Conservation (phyloP, 2,329 filamentous ascomycete genomes). For the Aspergillus sp. region DNA sequence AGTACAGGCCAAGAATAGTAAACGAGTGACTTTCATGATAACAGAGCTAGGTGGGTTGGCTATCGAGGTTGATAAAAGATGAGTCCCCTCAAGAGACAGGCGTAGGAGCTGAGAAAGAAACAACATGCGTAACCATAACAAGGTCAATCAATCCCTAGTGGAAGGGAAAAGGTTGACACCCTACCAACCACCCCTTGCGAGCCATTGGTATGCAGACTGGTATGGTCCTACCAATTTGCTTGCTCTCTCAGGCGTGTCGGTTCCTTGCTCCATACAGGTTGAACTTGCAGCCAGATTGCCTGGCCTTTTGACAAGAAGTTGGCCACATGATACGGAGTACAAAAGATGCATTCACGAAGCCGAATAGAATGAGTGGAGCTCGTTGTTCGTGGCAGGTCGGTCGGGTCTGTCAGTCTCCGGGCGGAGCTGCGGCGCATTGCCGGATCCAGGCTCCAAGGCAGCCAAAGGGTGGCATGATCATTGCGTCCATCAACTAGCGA, state of each 20-base stretch:
- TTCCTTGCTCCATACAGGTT: background rate
- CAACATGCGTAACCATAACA: background rate
- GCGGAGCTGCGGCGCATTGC: background rate
- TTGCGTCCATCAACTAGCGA: background rate
- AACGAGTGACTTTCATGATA: slow-evolving; percentile 30
- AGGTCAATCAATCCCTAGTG: background rate
- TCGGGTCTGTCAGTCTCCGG: background rate
- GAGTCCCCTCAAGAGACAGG: background rate
- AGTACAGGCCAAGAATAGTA: slow-evolving; percentile 34
- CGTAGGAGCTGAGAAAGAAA: background rate
- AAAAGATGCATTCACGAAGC: background rate
- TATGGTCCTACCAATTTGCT: background rate
- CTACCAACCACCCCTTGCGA: slow-evolving; percentile 1
- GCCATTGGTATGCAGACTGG: background rate
- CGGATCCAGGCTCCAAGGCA: background rate
- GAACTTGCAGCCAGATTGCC: background rate
- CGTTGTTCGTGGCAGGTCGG: background rate
- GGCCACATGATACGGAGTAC: background rate
- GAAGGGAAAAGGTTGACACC: background rate
- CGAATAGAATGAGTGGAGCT: background rate
- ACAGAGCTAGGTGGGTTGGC: background rate
- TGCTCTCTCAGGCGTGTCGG: background rate
- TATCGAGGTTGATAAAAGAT: background rate
- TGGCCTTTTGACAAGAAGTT: background rate
- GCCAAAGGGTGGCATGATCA: slow-evolving; percentile 2